Evolutionary conservation across 1,139 yeast genomes (phyloP).

Genomic region (Taphrina betulina): DNA sequence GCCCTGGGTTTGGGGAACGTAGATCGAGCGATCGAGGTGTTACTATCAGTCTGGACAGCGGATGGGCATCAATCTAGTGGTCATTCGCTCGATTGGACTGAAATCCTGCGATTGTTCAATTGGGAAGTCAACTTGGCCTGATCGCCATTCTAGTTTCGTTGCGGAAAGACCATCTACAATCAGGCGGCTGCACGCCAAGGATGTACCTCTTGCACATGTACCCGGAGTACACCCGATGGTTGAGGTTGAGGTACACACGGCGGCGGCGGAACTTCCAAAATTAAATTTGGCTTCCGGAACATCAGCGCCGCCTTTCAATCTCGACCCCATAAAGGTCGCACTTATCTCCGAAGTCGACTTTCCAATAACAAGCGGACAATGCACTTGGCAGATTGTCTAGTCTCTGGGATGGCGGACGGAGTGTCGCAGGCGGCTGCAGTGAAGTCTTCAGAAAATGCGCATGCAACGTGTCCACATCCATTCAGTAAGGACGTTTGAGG

Average conservation of each 20-base stretch:
- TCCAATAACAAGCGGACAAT: no score
- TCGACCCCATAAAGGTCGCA: no score
- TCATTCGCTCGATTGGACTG: neutral
- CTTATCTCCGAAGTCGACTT: no score
- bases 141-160: no score
- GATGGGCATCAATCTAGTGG: neutral
- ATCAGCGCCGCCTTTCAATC: no score
- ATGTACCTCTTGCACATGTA: no score
- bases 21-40: conserved; percentile 17
- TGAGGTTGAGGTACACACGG: neutral
- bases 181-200: no score
- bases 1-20: conserved; percentile 13
- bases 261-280: conserved; percentile 5
- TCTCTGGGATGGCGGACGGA: no score
- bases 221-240: no score
- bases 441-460: no score
- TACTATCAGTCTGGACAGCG: conserved; percentile 1
- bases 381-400: conserved; percentile 3
- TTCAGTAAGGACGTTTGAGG: neutral
- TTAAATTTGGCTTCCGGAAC: conserved; percentile 5
- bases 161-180: no score
- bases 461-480: neutral
- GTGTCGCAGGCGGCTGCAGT: no score
- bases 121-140: conserved; percentile 6
- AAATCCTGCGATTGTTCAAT: conserved; percentile 6